Base-by-base conservation (phyloP, 2,329 filamentous ascomycete species). In the Penicillium digitatum region DNA sequence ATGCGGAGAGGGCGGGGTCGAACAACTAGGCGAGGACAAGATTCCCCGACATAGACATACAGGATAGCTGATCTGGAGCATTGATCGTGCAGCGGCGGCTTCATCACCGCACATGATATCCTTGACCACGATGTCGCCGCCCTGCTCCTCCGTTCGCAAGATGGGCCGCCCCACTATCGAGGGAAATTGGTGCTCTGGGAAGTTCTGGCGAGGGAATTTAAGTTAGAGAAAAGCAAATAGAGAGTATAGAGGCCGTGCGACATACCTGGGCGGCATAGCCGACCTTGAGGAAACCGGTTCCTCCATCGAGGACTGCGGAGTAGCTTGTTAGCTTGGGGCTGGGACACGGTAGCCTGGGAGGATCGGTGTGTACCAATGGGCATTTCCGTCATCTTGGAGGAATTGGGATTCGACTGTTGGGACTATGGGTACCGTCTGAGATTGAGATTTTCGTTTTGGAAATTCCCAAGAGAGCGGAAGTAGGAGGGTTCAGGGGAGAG, bases 21-120 rank as follows among this genome's bases (percentile, higher is more conserved):
- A 37, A 58, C 29, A 52, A 47, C 42, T 46, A 48, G 47, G 38
- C 22, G 42, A 44, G 34, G 56, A 52, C 48, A 52, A 40, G 22
- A 18, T 14, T 14, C 14, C 32, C 24, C 22, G 42, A 35, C 8
- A 49, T 37, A 62, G 55, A 69, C 82, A 65, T 82, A 87, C 85
- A 66, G 94, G 94, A 74, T 99, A 99, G 76, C 88, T 95, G 72
- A 99, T 95, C 76, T 99, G 94, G 58, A 99, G 86, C 91, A 96
- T 96, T 60, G 89, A 96, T 69, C 94, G 87, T 63, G 94, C 93
- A 51, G 91, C 91, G 16, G 94, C 92, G 47, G 94, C 94, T 79
- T 99, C 93, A 78, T 99, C 94, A 73, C 94, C 94, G 78, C 93
- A 97, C 94, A 99, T 99, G 73, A 99, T 96, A 79, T 99, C 94